Evolutionary conservation across 805 yeast species (phyloP), one percentile per base, ranked within the genome.

Genomic region (Blastobotrys peoriensis): DNA sequence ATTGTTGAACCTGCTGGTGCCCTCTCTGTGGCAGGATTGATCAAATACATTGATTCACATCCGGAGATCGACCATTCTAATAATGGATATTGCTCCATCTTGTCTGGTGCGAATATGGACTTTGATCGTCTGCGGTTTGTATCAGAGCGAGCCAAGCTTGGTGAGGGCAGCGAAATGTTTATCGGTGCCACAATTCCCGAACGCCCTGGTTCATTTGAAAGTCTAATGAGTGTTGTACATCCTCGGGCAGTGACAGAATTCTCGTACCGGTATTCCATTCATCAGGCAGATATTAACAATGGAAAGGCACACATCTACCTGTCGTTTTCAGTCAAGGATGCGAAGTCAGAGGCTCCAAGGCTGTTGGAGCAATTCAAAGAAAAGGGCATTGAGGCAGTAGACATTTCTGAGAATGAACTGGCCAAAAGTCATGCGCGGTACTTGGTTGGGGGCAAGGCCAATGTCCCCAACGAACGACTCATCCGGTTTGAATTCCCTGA

Each of bases 1-100:
- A 78, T 93, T 45, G 85, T 87, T 28, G 99, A 93, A 67, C 99
- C 99, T 5, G 83, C 97, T 3, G 99, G 99, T 52, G 98, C 98
- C 0, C 74, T 94, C 64, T 73, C 94, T 3, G 96, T 91, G 38
- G 98, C 99, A 2, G 99, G 98, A 44, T 65, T 89, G 72, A 87
- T 86, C 60, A 82, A 81, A 57, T 93, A 88, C 62, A 74, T 91
- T 33, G 71, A 75, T 19, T 61, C 66, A 5, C 43, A 44, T 55
- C 83, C 86, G 5, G 86, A 83, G 44, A 71, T 79, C 33, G 85
- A 83, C 56, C 94, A 85, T 57, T 67, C 79, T 3, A 66, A 71
- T 40, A 76, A 80, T 51, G 79, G 86, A 1, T 88, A 86, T 57
- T 83, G 86, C 33, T 91, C 97, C 4, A 74, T 93, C 18, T 71